Evolutionary conservation across 2,329 filamentous ascomycete genomes (phyloP).

Genomic region (Calonectria pseudoreteaudii): DNA sequence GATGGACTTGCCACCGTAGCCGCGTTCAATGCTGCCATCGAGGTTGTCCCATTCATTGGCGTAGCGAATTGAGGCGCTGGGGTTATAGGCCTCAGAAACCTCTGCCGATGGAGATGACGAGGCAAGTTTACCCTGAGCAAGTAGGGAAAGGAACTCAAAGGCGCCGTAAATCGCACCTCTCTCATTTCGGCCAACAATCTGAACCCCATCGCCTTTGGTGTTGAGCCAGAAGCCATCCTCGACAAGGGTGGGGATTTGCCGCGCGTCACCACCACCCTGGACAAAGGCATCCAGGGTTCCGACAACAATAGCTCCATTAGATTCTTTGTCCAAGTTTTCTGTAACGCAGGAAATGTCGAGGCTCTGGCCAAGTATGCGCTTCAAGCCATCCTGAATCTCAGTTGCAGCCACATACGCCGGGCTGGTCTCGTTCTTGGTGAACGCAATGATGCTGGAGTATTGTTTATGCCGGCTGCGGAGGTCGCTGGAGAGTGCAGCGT

Average conservation of each 20-base stretch:
- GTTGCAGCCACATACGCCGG: background rate
- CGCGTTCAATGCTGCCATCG: background rate
- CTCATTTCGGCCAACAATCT: background rate
- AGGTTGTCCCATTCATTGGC: conserved; percentile 3
- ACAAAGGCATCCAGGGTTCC: background rate
- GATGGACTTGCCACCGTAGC: conserved; percentile 2
- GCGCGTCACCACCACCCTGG: background rate
- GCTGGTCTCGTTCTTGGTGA: background rate
- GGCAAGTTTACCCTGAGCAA: background rate
- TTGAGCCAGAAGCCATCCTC: conserved; percentile 1
- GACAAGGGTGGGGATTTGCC: background rate
- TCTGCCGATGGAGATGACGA: background rate
- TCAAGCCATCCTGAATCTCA: background rate
- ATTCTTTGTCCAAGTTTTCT: background rate
- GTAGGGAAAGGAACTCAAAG: background rate
- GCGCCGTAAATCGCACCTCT: background rate
- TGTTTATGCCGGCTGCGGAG: background rate
- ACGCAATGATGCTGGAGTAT: background rate
- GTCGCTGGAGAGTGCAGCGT: background rate
- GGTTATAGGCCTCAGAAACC: background rate
- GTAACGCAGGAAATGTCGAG: background rate
- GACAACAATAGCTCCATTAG: background rate
- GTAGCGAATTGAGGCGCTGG: background rate
- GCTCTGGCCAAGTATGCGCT: background rate
- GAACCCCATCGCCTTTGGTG: background rate